Base-by-base conservation (phyloP, 345 rosid species). In the Crucihimalaya himalaica region DNA sequence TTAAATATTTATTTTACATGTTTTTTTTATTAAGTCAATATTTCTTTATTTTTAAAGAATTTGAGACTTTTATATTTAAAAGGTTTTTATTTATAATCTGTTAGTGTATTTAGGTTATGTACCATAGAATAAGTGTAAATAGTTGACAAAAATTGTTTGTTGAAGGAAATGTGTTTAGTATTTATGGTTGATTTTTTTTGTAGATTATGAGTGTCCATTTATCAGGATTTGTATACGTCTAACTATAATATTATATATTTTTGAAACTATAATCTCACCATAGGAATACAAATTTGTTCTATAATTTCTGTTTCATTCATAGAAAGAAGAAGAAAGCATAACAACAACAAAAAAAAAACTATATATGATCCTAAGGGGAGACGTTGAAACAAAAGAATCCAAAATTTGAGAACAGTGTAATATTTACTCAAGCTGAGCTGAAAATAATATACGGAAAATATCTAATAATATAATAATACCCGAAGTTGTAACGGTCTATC, bases 321-420 rank as follows among this genome's bases (percentile, higher is more conserved):
- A 31, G 8, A 19, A 13, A 42, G 0, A 29, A 16, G 28, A 27
- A 0, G 46, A 40, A 21, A 11, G 55, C 4, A 45, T 29, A 4
- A 32, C 3, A 23, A 32, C 3, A 23, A 23, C 2, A 23, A 23
- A 23, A 21, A 25, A 47, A 34, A 2, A 48, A 32, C 35, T 32
- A 39, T 40, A 10, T 35, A 25, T 50, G 75, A 50, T 60, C 51
- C 40, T 46, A 1, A 35, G 12, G 40, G 5, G 13, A 10, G 13
- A 71, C 68, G 50, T 60, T 61, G 29, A 39, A 39, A 65, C 45
- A 48, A 47, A 31, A 64, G 56, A 64, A 47, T 47, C 57, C 45
- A 66, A 50, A 25, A 21, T 20, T 21, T 52, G 69, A 19, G 15
- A 72, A 27, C n/a, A 6, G 27, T 51, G 14, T 20, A 52, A 63